phyloP scores from a whole-genome alignment of 2,329 filamentous ascomycete genomes.

The Emmonsiellopsis sp. region DNA sequence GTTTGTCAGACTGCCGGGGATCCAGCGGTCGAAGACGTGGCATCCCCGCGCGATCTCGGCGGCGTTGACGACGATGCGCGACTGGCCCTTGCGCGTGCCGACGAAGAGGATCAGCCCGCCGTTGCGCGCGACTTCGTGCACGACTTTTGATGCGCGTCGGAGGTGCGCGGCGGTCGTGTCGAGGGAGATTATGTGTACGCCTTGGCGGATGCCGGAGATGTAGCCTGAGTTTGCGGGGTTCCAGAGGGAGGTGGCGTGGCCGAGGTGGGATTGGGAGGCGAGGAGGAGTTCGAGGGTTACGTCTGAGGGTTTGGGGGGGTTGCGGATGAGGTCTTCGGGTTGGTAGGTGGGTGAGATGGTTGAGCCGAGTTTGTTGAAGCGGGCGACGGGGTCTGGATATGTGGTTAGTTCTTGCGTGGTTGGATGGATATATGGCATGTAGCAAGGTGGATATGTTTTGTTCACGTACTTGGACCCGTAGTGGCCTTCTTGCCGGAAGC shows the following conservation, averaged over 20 bases:
- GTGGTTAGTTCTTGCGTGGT: background rate
- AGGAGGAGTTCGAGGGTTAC: slow-evolving; percentile 85
- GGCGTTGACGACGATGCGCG: slow-evolving; percentile 68
- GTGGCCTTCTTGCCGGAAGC: background rate
- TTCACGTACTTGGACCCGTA: background rate
- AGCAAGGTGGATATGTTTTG: too few relatives aligned
- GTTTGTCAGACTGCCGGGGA: slow-evolving; percentile 84
- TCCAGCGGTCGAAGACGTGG: slow-evolving; percentile 90
- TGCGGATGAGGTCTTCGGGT: slow-evolving; percentile 39
- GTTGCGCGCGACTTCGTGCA: slow-evolving; percentile 71
- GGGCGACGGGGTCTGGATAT: background rate
- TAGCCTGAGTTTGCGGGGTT: slow-evolving; percentile 90
- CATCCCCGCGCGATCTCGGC: slow-evolving; percentile 69
- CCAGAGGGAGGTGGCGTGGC: slow-evolving; percentile 85
- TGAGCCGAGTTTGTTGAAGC: slow-evolving; percentile 24
- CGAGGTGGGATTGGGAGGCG: slow-evolving; percentile 78
- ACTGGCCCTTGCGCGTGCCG: slow-evolving; percentile 75
- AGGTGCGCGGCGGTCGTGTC: slow-evolving; percentile 83
- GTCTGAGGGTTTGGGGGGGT: slow-evolving; percentile 68
- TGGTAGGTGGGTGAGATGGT: slow-evolving; percentile 18
- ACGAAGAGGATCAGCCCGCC: slow-evolving; percentile 86
- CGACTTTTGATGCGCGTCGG: slow-evolving; percentile 83
- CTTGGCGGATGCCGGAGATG: slow-evolving; percentile 82
- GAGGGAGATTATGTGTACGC: slow-evolving; percentile 85
- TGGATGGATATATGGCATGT: background rate